A percentile compares a stretch with the other conserved stretches of the same genome.
These are phyloP conservation scores for Umbelopsis sp. DNA, from an alignment of 192 early-diverging fungal species.

Conservation along the genomic window DNA sequence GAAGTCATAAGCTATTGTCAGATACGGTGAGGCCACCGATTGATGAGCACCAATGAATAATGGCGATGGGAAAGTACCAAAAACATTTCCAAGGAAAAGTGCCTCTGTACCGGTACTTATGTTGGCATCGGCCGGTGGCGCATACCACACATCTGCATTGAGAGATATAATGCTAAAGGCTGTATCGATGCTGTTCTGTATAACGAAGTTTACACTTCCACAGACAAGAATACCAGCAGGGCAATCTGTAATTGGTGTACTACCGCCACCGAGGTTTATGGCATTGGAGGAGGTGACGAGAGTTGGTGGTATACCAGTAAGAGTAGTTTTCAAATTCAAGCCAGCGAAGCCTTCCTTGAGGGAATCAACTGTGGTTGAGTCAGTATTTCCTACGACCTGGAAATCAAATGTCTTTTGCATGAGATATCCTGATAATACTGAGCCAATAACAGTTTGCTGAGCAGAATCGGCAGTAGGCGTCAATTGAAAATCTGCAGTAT, in stretches of 20 bases:
- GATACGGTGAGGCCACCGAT: neutral
- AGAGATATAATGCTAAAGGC: neutral
- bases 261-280: no score
- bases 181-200: constrained; percentile 2
- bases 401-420: constrained; percentile 40
- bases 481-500: constrained; percentile 47
- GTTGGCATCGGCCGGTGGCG: neutral
- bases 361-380: constrained; percentile 45
- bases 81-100: neutral
- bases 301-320: constrained; percentile 17
- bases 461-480: constrained; percentile 26
- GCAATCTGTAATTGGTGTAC: no score
- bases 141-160: neutral
- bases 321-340: neutral
- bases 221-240: neutral
- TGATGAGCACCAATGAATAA: neutral
- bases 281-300: neutral
- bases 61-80: neutral
- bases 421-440: constrained; percentile 47
- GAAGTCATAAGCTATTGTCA: neutral
- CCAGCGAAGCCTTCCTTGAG: constrained; percentile 44
- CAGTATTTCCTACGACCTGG: constrained; percentile 37
- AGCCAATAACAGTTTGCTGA: constrained; percentile 30
- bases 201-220: neutral
- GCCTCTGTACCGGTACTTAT: neutral